phyloP scores from a whole-genome alignment of 805 yeast species.

The Lachancea waltii region DNA sequence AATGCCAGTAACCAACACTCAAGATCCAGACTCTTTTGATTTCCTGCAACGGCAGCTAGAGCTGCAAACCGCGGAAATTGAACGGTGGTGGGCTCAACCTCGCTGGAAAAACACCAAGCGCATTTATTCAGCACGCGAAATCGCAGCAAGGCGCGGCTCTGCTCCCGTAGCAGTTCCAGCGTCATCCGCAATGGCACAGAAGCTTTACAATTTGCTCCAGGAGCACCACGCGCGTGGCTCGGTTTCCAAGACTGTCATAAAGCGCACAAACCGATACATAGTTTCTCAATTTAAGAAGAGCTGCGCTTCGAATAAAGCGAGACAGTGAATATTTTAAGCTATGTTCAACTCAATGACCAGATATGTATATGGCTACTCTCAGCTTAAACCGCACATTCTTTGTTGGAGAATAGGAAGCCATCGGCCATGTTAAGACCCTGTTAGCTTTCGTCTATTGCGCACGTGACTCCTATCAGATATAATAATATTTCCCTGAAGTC shows the following conservation, averaged over 20 bases:
- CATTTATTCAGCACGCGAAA: conserved; percentile 80
- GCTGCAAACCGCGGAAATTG: conserved; percentile 60
- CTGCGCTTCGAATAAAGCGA: too few species aligned
- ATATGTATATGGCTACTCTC: too few species aligned
- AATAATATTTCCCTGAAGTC: too few species aligned
- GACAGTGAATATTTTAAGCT: too few species aligned
- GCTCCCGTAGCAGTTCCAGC: conserved; percentile 62
- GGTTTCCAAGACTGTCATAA: conserved; percentile 76
- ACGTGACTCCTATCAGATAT: too few species aligned
- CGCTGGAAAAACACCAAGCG: conserved; percentile 88
- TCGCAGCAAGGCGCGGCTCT: conserved; percentile 83
- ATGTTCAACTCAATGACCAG: too few species aligned
- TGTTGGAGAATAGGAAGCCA: too few species aligned
- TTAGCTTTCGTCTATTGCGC: too few species aligned
- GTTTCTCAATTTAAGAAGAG: too few species aligned
- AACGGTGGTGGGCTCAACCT: conserved; percentile 89
- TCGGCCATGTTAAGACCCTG: too few species aligned
- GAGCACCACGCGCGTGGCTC: conserved; percentile 50
- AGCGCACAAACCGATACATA: too few species aligned
- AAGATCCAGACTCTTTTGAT: conserved; percentile 7
- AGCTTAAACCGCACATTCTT: too few species aligned
- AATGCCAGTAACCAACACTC: background rate
- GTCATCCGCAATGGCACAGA: conserved; percentile 73
- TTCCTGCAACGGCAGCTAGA: conserved; percentile 16
- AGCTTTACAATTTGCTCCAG: conserved; percentile 60